A percentile compares a stretch with the other conserved stretches of the same genome.
Conservation (phyloP, 306 rosid genomes). For the Malus orientalis region DNA sequence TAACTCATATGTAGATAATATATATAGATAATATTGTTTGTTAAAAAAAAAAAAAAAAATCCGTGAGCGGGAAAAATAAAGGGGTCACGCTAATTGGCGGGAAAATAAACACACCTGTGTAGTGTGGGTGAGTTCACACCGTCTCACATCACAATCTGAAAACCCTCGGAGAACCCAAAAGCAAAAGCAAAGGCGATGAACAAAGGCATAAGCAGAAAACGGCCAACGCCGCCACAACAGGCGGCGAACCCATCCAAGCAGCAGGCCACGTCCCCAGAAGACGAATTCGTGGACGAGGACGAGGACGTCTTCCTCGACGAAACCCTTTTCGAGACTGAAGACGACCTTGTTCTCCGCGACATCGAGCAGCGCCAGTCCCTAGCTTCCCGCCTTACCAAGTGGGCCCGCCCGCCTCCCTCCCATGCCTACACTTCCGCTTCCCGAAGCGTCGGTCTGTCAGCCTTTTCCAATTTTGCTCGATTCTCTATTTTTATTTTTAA, state of each 20-base stretch:
- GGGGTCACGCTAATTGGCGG: too few relatives aligned
- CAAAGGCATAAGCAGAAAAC: conserved; percentile 41
- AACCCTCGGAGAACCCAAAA: too few relatives aligned
- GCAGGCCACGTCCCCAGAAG: conserved; percentile 55
- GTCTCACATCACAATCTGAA: too few relatives aligned
- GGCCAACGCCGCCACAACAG: conserved; percentile 38
- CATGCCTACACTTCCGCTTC: conserved; percentile 45
- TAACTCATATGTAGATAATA: too few relatives aligned
- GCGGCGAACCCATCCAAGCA: conserved; percentile 39
- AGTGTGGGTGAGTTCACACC: too few relatives aligned
- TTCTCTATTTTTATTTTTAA: background rate
- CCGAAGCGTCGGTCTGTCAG: conserved; percentile 47
- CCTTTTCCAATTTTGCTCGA: background rate
- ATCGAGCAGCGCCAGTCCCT: conserved; percentile 69
- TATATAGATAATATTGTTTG: too few relatives aligned
- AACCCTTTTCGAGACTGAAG: conserved; percentile 69
- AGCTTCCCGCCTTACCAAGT: conserved; percentile 57
- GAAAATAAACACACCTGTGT: too few relatives aligned
- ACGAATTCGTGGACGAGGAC: conserved; percentile 87
- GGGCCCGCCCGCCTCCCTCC: conserved; percentile 77
- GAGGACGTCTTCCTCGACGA: conserved; percentile 78
- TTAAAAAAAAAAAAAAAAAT: too few relatives aligned
- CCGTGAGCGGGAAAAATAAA: too few relatives aligned
- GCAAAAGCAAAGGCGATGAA: conserved; percentile 26
- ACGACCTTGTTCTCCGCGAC: conserved; percentile 74